phyloP scores from a whole-genome alignment of 306 rosid genomes.

The Cucurbita maxima region DNA sequence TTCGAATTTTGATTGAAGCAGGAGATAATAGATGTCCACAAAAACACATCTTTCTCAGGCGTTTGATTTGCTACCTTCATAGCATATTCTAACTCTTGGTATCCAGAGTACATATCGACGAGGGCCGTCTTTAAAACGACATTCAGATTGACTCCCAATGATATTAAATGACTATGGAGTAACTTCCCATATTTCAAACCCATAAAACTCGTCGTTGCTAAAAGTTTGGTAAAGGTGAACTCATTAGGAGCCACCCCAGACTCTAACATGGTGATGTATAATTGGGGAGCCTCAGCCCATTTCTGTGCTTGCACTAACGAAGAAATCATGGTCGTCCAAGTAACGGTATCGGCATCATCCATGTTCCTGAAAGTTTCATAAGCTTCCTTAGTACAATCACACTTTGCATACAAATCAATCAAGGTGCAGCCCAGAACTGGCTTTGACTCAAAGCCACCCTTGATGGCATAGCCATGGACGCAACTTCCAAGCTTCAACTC shows the following conservation, averaged over 20 bases:
- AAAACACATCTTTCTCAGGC: conserved; percentile 35
- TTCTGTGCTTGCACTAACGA: conserved; percentile 32
- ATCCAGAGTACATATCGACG: conserved; percentile 49
- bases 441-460: conserved; percentile 39
- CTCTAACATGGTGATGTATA: conserved; percentile 31
- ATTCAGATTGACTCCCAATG: conserved; percentile 33
- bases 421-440: conserved; percentile 27
- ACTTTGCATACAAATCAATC: conserved; percentile 41
- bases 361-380: conserved; percentile 20
- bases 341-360: conserved; percentile 32
- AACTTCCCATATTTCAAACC: conserved; percentile 35
- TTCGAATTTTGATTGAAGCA: conserved; percentile 28
- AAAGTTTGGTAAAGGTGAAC: conserved; percentile 46
- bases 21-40: conserved; percentile 50
- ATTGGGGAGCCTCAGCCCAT: conserved; percentile 33
- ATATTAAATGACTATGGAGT: conserved; percentile 38
- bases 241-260: conserved; percentile 35
- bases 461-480: conserved; percentile 36
- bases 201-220: conserved; percentile 20
- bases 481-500: conserved; percentile 24
- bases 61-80: conserved; percentile 42
- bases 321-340: conserved; percentile 59
- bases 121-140: conserved; percentile 48
- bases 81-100: conserved; percentile 29
- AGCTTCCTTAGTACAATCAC: conserved; percentile 22